A percentile compares a stretch with the other conserved stretches of the same genome.
These are phyloP conservation scores for Fallopia convolvulus DNA, from an alignment of 148 eudicot genomes.

Conservation along the genomic window DNA sequence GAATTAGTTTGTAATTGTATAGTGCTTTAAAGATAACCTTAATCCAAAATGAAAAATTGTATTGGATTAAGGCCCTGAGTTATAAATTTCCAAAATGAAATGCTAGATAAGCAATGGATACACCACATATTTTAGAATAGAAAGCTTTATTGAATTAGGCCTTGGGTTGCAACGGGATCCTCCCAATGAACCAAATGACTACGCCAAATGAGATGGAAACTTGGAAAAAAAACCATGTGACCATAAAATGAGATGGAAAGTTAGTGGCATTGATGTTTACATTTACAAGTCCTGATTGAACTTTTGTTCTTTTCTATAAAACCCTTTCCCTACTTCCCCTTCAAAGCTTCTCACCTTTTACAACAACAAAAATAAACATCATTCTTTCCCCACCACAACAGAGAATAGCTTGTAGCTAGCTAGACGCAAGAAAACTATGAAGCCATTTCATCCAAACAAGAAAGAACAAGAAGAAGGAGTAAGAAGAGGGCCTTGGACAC, in stretches of 20 bases:
- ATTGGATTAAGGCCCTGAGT: no score
- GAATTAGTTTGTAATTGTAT: no score
- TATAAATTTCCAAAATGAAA: no score
- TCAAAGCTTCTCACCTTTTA: conserved; percentile 6
- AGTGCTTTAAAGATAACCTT: no score
- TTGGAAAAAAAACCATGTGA: neutral
- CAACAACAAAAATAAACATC: neutral
- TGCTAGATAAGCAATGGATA: no score
- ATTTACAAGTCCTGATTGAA: conserved; percentile 1
- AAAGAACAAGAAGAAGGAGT: conserved; percentile 34
- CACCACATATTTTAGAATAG: no score
- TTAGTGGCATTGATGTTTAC: neutral
- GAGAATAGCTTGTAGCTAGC: neutral
- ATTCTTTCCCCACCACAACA: neutral
- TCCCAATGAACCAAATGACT: no score
- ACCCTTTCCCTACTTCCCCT: conserved; percentile 1
- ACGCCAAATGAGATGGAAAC: no score
- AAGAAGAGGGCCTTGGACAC: conserved; percentile 93
- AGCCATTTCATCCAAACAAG: conserved; percentile 1
- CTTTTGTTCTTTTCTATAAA: neutral
- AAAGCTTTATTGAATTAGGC: no score
- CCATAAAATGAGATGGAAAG: neutral
- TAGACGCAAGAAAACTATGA: neutral
- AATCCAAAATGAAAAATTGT: no score
- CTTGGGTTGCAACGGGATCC: no score